Percentiles rank a stretch among this genome's conserved stretches.
Conservation (phyloP, 352 stramenopile species). For the Chrysophaeum taylorii region DNA sequence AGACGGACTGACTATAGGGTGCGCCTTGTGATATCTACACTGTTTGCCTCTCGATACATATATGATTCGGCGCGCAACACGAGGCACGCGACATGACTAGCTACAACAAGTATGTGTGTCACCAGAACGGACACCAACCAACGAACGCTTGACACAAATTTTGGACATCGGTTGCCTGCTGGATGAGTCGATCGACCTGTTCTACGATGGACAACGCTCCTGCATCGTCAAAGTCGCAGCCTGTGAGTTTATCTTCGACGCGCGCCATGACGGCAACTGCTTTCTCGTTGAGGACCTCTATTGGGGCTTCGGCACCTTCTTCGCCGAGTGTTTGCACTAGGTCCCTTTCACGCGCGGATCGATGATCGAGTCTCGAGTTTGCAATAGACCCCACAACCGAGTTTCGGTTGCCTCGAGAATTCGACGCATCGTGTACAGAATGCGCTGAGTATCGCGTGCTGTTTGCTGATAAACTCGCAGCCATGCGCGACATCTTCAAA, state of each 20-base stretch:
- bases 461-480: background rate
- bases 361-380: background rate
- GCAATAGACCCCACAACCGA: background rate
- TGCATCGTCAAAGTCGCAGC: constrained; percentile 84
- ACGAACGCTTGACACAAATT: constrained; percentile 98
- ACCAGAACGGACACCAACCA: constrained; percentile 88
- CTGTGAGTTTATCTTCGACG: constrained; percentile 97
- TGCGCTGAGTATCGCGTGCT: background rate
- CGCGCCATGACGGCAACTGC: constrained; percentile 88
- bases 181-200: constrained; percentile 96
- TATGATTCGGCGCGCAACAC: no score
- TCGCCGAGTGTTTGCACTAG: constrained; percentile 59
- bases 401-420: background rate
- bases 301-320: constrained; percentile 58
- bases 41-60: background rate
- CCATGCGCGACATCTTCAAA: background rate
- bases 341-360: constrained; percentile 64
- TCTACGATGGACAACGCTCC: constrained; percentile 55
- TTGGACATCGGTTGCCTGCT: constrained; percentile 92
- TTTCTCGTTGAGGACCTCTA: constrained; percentile 84
- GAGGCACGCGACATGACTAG: background rate
- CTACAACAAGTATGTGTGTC: constrained; percentile 7
- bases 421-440: no score
- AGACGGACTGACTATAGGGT: background rate
- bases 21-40: background rate